These are phyloP conservation scores for Panicum hallii DNA, from an alignment of 202 grass and related monocot species.

Conservation along the genomic window DNA sequence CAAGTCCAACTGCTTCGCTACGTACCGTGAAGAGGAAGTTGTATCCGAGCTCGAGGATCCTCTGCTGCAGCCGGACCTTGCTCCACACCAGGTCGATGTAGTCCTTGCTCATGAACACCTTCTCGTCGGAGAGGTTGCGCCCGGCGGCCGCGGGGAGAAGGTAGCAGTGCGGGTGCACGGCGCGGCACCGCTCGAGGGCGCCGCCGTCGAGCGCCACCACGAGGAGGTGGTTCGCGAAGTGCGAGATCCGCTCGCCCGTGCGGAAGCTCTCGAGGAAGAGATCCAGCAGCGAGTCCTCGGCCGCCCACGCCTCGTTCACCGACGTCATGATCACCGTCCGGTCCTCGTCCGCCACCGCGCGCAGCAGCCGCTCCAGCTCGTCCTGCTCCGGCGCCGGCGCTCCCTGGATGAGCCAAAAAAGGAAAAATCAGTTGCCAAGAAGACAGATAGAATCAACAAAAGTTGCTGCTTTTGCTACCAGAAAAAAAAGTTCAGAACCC, in stretches of 20 bases:
- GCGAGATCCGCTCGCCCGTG: slow-evolving; percentile 58
- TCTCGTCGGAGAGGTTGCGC: slow-evolving; percentile 63
- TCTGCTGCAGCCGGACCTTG: slow-evolving; percentile 70
- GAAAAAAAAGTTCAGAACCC: neutral
- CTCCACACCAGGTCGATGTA: slow-evolving; percentile 93
- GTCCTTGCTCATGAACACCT: slow-evolving; percentile 81
- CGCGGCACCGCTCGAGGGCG: slow-evolving; percentile 58
- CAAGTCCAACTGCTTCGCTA: neutral
- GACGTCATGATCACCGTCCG: slow-evolving; percentile 86
- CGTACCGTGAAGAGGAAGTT: slow-evolving; percentile 94
- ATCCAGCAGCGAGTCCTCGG: slow-evolving; percentile 71
- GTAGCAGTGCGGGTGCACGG: slow-evolving; percentile 82
- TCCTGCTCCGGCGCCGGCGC: neutral
- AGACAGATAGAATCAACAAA: neutral
- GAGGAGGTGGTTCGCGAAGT: slow-evolving; percentile 71
- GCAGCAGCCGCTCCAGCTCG: slow-evolving; percentile 61
- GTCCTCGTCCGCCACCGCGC: slow-evolving; percentile 61
- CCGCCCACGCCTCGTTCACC: slow-evolving; percentile 79
- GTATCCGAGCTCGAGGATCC: slow-evolving; percentile 85
- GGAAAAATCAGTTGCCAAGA: neutral
- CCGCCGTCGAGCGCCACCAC: slow-evolving; percentile 73
- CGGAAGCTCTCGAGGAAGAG: slow-evolving; percentile 84
- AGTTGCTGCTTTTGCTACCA: neutral
- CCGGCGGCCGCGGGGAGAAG: slow-evolving; percentile 42
- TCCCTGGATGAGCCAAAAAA: neutral